Percentiles rank a stretch among this genome's conserved stretches.
Conservation (phyloP, 1,139 yeast genomes). For the Diutina sp. region DNA sequence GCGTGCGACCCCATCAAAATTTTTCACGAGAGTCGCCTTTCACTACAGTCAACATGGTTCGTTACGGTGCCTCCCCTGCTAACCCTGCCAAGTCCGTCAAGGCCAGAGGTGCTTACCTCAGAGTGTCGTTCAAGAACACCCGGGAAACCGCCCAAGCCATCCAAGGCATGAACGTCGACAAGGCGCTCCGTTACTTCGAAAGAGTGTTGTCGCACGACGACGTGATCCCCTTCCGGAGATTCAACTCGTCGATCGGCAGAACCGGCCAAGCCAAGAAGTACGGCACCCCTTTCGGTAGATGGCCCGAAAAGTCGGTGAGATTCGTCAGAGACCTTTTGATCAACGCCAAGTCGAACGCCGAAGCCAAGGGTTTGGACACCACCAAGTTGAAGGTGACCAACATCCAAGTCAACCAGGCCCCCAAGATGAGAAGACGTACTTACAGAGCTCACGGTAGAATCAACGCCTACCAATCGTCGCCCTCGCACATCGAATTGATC, state of each 20-base stretch:
- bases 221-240: slow-evolving; percentile 99
- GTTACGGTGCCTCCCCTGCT: slow-evolving; percentile 98
- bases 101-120: slow-evolving; percentile 98
- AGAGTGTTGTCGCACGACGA: slow-evolving; percentile 97
- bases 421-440: slow-evolving; percentile 99
- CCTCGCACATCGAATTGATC: slow-evolving; percentile 97
- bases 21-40: neutral
- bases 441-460: slow-evolving; percentile 99
- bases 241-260: slow-evolving; percentile 94
- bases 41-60: slow-evolving; percentile 24
- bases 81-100: slow-evolving; percentile 99
- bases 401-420: slow-evolving; percentile 99
- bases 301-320: slow-evolving; percentile 99
- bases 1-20: neutral
- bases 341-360: slow-evolving; percentile 99
- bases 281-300: slow-evolving; percentile 99
- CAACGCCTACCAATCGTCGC: slow-evolving; percentile 96
- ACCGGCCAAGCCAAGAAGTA: slow-evolving; percentile 99
- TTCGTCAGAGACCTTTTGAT: slow-evolving; percentile 87
- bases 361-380: slow-evolving; percentile 96
- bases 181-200: slow-evolving; percentile 91
- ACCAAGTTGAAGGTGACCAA: slow-evolving; percentile 89
- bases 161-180: slow-evolving; percentile 94
- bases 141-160: slow-evolving; percentile 98
- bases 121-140: slow-evolving; percentile 99